Evolutionary conservation across 441 rosid species (phyloP).

Genomic region (California macrophylla): DNA sequence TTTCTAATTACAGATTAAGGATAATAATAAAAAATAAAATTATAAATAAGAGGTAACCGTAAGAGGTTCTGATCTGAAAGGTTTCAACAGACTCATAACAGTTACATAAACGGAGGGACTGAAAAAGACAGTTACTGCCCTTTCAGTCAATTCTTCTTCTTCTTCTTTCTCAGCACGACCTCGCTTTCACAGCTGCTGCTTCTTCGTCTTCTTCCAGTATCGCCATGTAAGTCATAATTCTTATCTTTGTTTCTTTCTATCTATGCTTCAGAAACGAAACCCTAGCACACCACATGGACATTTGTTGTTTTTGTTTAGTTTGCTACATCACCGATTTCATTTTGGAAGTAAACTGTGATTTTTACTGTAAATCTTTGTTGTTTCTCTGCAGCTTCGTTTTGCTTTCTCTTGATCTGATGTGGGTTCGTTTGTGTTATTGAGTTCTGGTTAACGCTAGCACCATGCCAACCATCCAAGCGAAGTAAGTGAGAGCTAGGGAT

Average conservation of each 20-base stretch:
- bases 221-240: not conserved
- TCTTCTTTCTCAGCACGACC: not conserved
- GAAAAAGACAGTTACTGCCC: no score
- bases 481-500: not conserved
- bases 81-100: no score
- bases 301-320: not conserved
- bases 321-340: not conserved
- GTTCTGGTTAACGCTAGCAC: not conserved
- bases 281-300: not conserved
- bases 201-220: not conserved
- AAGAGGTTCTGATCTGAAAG: no score
- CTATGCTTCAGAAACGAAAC: not conserved
- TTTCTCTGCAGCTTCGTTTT: not conserved
- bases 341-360: not conserved
- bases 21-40: no score
- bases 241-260: not conserved
- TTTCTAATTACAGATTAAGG: no score
- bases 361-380: not conserved
- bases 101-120: no score
- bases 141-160: no score
- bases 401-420: constrained; percentile 4
- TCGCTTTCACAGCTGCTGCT: not conserved
- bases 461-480: not conserved
- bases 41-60: no score
- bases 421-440: not conserved